A percentile compares a stretch with the other conserved stretches of the same genome.
phyloP scores from a whole-genome alignment of 352 stramenopile species.

The Blastocystis sp. region DNA sequence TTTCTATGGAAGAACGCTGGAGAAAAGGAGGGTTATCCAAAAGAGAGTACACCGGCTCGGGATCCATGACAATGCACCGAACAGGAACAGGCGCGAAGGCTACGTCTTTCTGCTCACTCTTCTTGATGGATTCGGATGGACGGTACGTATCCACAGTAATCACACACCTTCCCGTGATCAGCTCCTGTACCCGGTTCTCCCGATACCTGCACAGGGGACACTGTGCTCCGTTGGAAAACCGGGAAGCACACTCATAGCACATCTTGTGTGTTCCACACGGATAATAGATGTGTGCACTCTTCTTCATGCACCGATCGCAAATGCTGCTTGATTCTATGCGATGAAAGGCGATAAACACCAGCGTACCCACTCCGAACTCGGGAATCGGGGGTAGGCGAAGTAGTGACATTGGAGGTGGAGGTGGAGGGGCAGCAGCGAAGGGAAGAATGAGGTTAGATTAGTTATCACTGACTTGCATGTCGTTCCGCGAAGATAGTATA shows the following conservation, averaged over 20 bases:
- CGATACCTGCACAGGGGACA: background rate
- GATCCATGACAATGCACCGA: too few relatives aligned
- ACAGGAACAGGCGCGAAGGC: too few relatives aligned
- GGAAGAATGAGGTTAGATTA: too few relatives aligned
- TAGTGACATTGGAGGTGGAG: background rate
- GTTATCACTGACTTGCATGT: too few relatives aligned
- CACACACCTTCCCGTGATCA: background rate
- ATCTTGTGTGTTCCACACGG: background rate
- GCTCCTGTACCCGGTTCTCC: background rate
- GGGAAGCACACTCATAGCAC: background rate
- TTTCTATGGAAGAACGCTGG: too few relatives aligned
- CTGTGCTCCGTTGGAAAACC: background rate
- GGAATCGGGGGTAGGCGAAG: background rate
- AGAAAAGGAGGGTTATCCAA: too few relatives aligned
- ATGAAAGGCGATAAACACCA: background rate
- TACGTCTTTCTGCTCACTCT: too few relatives aligned
- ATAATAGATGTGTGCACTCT: background rate
- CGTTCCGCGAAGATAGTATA: too few relatives aligned
- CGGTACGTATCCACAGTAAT: background rate
- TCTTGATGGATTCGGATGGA: too few relatives aligned
- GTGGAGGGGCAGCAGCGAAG: too few relatives aligned
- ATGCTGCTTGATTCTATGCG: background rate
- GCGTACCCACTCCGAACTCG: background rate
- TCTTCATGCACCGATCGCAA: background rate
- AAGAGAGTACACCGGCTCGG: too few relatives aligned